Conservation (phyloP, 805 yeast genomes). For the Metschnikowia matae region DNA sequence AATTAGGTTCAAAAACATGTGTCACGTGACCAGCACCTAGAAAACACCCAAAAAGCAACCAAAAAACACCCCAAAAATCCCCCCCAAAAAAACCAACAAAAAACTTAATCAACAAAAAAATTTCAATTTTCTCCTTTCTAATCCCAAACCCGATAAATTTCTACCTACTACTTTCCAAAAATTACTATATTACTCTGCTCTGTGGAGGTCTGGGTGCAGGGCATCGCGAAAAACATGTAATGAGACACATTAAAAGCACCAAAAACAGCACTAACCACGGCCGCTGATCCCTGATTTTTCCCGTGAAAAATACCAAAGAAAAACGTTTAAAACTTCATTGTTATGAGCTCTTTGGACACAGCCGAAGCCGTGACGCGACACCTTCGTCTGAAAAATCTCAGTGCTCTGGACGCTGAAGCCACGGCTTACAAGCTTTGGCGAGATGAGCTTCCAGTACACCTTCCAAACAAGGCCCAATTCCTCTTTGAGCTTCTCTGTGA, state of each 20-base stretch:
- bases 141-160: no score
- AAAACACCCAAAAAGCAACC: no score
- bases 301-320: neutral
- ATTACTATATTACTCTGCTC: no score
- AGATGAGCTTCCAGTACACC: constrained; percentile 31
- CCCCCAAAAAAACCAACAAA: no score
- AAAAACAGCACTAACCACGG: neutral
- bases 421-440: constrained; percentile 32
- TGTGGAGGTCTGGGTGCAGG: neutral
- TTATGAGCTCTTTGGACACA: constrained; percentile 8
- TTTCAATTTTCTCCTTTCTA: no score
- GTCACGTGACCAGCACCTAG: no score
- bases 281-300: neutral
- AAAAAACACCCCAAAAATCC: no score
- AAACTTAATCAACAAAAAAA: no score
- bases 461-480: constrained; percentile 55
- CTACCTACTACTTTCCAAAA: no score
- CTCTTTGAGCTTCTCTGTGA: constrained; percentile 58
- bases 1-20: no score
- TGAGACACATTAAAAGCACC: neutral
- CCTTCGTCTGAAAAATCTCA: constrained; percentile 50
- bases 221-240: neutral
- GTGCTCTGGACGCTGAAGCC: constrained; percentile 39
- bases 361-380: constrained; percentile 52
- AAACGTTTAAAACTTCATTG: no score